phyloP scores from a whole-genome alignment of 139 green algal genomes.

The Chlorokybus atmophyticus region DNA sequence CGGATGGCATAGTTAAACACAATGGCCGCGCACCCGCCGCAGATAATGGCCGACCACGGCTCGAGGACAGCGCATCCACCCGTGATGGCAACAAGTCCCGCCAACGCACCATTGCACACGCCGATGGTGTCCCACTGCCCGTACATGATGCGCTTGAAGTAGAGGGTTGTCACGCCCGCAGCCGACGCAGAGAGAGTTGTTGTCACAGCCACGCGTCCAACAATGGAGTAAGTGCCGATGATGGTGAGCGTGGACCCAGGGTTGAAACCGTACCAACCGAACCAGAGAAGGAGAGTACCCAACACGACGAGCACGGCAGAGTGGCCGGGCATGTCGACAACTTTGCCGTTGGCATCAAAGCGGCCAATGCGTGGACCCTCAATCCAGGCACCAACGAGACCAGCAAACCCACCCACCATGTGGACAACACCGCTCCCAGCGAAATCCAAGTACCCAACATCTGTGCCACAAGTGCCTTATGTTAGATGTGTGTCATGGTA shows the following conservation, averaged over 20 bases:
- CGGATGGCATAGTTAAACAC: neutral
- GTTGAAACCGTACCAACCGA: constrained; percentile 52
- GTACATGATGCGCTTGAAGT: neutral
- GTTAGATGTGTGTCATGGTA: too few relatives aligned
- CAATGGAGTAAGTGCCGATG: constrained; percentile 7
- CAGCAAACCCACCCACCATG: constrained; percentile 22
- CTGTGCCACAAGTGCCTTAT: too few relatives aligned
- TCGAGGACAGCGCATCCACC: constrained; percentile 34
- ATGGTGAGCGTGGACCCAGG: constrained; percentile 39
- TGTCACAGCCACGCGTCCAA: constrained; percentile 34
- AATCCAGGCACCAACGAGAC: constrained; percentile 11
- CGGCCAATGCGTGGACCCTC: constrained; percentile 20
- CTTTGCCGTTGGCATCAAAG: constrained; percentile 19
- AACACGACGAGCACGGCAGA: constrained; percentile 28
- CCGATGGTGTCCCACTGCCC: neutral
- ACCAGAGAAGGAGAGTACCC: constrained; percentile 56
- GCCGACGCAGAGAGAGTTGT: constrained; percentile 43
- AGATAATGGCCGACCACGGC: constrained; percentile 35
- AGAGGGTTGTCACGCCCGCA: constrained; percentile 33
- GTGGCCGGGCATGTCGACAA: constrained; percentile 15
- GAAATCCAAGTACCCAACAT: too few relatives aligned
- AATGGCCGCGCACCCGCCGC: constrained; percentile 16
- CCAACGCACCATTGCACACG: constrained; percentile 32
- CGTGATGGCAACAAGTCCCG: constrained; percentile 45
- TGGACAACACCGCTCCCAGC: constrained; percentile 32